Base-by-base conservation (phyloP, 2,329 filamentous ascomycete species). In the Chaetomium sp. region DNA sequence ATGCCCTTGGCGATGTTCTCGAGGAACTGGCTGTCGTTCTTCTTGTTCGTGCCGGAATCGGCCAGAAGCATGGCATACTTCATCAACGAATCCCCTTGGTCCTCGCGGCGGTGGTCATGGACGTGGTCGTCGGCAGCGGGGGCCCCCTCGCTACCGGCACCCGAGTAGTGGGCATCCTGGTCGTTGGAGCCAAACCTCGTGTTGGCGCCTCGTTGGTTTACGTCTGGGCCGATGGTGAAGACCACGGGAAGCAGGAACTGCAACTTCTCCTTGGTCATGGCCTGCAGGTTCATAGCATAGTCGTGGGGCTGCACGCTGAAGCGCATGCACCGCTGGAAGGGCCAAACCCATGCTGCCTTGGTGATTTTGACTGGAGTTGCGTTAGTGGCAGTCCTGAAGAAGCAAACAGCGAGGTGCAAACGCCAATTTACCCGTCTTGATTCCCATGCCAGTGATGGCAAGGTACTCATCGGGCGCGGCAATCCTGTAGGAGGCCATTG, bases 241-340 rank as follows among this genome's bases (percentile, higher is more conserved):
- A 95, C 90, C 12, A 92, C 91, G 2, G 91, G 92, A 0, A 95
- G 84, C 5, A 87, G 83, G 75, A 95, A 93, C 68, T 93, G 90
- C 3, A 95, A 83, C 76, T 96, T 96, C 79, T 96, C 92, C 71
- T 89, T 87, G 21, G 92, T 96, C 92, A 96, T 96, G 63, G 92
- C 92, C 74, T 93, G 90, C 1, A 96, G 80, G 63, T 88, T 87
- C 83, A 96, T 91, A 65, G 85, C 86, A 77, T 95, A 94, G 77
- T 96, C 92, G 73, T 91, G 91, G 0, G 90, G 90, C 69, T 88
- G 88, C 72, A 91, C 87, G 67, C 82, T 85, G 76, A 86, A 86
- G 72, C 83, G 82, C 63, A 78, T 82, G 76, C 79, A 87, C 73
- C 87, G 84, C 78, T 93, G 90, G 68, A 91, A 86, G 62, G 90